Evolutionary conservation across 148 eudicot genomes (phyloP).

Genomic region (Selenicereus undatus): DNA sequence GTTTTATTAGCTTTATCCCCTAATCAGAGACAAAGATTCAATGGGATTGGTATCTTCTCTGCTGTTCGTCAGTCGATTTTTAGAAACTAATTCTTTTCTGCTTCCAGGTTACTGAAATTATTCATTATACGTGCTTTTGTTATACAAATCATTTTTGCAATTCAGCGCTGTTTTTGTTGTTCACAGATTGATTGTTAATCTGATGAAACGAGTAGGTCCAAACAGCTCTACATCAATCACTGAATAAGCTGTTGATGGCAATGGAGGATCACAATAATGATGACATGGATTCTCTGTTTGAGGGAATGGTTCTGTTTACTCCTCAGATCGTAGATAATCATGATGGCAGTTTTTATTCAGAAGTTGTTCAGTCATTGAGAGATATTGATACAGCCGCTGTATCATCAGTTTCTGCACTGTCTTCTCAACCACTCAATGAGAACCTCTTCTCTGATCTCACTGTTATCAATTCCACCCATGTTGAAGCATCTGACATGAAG

Average conservation of each 20-base stretch:
- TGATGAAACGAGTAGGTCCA: constrained; percentile 8
- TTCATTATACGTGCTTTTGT: not conserved
- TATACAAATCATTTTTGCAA: not conserved
- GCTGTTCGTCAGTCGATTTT: not conserved
- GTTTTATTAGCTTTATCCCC: not conserved
- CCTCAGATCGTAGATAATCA: constrained; percentile 33
- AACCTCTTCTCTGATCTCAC: constrained; percentile 79
- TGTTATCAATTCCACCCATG: constrained; percentile 40
- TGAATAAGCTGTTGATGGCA: constrained; percentile 12
- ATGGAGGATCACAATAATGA: constrained; percentile 36
- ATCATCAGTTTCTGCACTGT: constrained; percentile 15
- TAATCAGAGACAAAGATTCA: not conserved
- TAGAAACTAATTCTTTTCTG: not conserved
- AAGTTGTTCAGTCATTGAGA: constrained; percentile 14
- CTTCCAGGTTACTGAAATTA: not conserved
- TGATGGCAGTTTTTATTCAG: constrained; percentile 12
- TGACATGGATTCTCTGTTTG: constrained; percentile 71
- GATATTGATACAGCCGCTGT: constrained; percentile 16
- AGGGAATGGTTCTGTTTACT: constrained; percentile 71
- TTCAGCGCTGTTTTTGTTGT: not conserved
- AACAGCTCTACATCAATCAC: not conserved
- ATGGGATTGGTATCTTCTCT: not conserved
- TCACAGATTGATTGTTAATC: not conserved
- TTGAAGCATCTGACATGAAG: constrained; percentile 20
- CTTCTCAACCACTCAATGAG: constrained; percentile 67